Conservation (phyloP, 2,329 filamentous ascomycete genomes). For the Pseudopithomyces maydicus region DNA sequence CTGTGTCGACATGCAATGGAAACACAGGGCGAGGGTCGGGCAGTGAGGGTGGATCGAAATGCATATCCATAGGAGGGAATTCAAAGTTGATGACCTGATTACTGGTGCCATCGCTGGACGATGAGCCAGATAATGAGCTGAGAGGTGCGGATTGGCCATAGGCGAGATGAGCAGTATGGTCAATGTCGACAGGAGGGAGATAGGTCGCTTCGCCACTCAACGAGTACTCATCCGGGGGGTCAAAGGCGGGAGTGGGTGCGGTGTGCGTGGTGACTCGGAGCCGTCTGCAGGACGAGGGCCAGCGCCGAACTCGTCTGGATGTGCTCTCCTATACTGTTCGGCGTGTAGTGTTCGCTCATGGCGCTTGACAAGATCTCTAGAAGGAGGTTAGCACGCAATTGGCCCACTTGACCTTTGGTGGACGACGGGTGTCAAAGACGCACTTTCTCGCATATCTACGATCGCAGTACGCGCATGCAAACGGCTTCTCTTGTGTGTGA, state of each 20-base stretch:
- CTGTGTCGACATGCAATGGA: not conserved
- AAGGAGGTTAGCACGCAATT: slow-evolving; percentile 4
- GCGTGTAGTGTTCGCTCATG: slow-evolving; percentile 42
- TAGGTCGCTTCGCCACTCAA: not conserved
- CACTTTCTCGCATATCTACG: slow-evolving; percentile 42
- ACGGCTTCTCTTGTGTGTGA: slow-evolving; percentile 41
- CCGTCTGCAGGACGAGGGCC: not conserved
- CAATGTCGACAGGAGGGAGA: not conserved
- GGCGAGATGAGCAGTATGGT: not conserved
- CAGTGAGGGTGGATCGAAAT: not conserved
- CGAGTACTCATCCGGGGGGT: slow-evolving; percentile 7
- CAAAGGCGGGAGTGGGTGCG: slow-evolving; percentile 2
- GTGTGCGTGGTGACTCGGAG: not conserved
- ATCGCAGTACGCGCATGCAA: slow-evolving; percentile 39
- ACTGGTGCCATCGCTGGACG: not conserved
- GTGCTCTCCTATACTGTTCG: slow-evolving; percentile 24
- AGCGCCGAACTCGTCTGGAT: slow-evolving; percentile 16
- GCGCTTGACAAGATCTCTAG: slow-evolving; percentile 42
- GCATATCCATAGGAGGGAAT: not conserved
- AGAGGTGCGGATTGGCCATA: not conserved
- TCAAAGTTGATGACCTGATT: not conserved
- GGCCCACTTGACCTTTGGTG: not conserved
- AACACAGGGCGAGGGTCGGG: not conserved
- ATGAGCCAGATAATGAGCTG: not conserved
- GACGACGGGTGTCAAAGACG: slow-evolving; percentile 3